Conservation (phyloP, 1,284 basidiomycete genomes). For the Rhodotorula sp. region DNA sequence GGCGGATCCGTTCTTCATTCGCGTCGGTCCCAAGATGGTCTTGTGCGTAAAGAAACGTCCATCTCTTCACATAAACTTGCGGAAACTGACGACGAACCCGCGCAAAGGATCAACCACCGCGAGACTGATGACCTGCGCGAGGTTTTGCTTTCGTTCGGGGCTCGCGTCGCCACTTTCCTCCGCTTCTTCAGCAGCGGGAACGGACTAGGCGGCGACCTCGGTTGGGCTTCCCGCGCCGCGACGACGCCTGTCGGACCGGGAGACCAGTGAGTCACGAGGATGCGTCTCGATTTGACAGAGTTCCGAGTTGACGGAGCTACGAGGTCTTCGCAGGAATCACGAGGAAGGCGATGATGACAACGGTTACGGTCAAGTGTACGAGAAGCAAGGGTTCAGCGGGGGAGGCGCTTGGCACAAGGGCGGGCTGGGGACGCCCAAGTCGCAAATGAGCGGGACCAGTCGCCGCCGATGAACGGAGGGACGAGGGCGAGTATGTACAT, state of each 20-base stretch:
- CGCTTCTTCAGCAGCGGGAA: constrained; percentile 8
- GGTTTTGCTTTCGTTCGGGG: background rate
- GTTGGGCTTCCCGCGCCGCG: background rate
- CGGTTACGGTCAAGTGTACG: background rate
- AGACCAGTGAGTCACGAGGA: background rate
- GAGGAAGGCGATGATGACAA: constrained; percentile 1
- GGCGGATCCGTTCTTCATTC: background rate
- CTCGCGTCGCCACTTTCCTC: constrained; percentile 15
- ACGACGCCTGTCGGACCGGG: constrained; percentile 4
- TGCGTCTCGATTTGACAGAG: no score
- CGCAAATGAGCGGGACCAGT: background rate
- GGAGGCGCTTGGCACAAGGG: background rate
- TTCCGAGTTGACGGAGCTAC: background rate
- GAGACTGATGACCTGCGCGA: constrained; percentile 8
- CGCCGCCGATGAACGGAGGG: no score
- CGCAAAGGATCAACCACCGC: constrained; percentile 8
- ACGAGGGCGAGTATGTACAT: no score
- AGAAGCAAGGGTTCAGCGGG: background rate
- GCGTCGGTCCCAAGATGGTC: constrained; percentile 4
- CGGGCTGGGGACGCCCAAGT: background rate
- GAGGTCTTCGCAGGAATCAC: background rate
- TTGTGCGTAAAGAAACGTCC: background rate
- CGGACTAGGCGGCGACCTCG: constrained; percentile 15
- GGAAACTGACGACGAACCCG: background rate
- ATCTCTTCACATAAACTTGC: background rate